Conservation (phyloP, 495 filamentous ascomycete species). For the Trichocladium uniseriatum region DNA sequence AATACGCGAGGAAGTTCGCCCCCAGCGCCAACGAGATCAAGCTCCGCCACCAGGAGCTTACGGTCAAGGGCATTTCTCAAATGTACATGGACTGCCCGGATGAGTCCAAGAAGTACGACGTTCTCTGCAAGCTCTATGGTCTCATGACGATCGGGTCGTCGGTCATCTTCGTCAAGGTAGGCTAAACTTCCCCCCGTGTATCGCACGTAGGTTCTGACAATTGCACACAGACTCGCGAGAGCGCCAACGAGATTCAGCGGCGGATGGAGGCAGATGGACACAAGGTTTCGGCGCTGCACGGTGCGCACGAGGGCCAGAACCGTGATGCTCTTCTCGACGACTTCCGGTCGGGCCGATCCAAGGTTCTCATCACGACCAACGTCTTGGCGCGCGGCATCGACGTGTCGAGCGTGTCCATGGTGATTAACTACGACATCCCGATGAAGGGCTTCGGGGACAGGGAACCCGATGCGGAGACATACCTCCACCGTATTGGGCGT, state of each 20-base stretch:
- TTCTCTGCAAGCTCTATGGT: constrained; percentile 85
- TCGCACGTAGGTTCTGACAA: constrained; percentile 16
- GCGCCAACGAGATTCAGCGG: constrained; percentile 69
- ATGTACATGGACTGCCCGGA: constrained; percentile 84
- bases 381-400: constrained; percentile 96
- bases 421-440: constrained; percentile 86
- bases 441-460: constrained; percentile 44
- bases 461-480: constrained; percentile 77
- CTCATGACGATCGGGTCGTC: constrained; percentile 92
- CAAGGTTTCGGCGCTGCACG: constrained; percentile 78
- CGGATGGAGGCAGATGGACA: constrained; percentile 86
- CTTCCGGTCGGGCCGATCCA: constrained; percentile 77
- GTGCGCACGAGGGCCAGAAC: constrained; percentile 70
- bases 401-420: constrained; percentile 91
- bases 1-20: constrained; percentile 70
- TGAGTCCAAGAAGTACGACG: constrained; percentile 75
- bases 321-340: constrained; percentile 79
- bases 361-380: constrained; percentile 98
- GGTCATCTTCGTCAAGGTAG: constrained; percentile 91
- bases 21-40: constrained; percentile 82
- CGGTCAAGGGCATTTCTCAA: constrained; percentile 93
- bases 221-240: constrained; percentile 56
- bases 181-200: constrained; percentile 10
- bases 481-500: constrained; percentile 95
- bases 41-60: constrained; percentile 81